These are phyloP conservation scores for Aspergillus mulundensis DNA, from an alignment of 495 filamentous ascomycete genomes.

Conservation along the genomic window DNA sequence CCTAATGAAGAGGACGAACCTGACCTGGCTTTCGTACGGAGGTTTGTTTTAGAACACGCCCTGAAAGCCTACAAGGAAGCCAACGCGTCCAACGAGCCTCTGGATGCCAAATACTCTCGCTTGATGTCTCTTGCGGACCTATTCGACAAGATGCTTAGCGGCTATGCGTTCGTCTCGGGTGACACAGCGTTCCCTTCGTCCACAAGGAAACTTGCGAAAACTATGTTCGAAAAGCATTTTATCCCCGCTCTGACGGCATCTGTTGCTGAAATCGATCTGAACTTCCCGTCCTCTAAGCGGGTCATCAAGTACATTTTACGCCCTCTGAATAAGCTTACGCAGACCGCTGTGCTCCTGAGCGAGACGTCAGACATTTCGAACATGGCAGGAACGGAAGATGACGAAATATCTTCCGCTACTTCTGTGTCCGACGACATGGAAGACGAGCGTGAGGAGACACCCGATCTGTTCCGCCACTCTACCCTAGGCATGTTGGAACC, in stretches of 20 bases:
- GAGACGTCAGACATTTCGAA: conserved; percentile 68
- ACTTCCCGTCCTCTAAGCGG: conserved; percentile 86
- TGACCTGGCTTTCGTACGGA: conserved; percentile 85
- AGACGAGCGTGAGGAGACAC: conserved; percentile 90
- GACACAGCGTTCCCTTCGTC: conserved; percentile 45
- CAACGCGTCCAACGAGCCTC: conserved; percentile 66
- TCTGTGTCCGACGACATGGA: conserved; percentile 86
- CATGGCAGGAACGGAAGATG: conserved; percentile 68
- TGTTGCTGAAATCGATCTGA: conserved; percentile 92
- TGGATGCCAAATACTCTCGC: conserved; percentile 83
- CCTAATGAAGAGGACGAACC: conserved; percentile 72
- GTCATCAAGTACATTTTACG: conserved; percentile 94
- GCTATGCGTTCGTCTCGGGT: conserved; percentile 57
- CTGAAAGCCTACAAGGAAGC: conserved; percentile 91
- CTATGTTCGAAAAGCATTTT: conserved; percentile 99
- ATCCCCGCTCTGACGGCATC: conserved; percentile 83
- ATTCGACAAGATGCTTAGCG: conserved; percentile 87
- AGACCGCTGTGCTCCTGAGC: conserved; percentile 80
- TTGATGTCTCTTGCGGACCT: conserved; percentile 83
- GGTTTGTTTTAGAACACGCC: conserved; percentile 91
- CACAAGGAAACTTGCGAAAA: conserved; percentile 70
- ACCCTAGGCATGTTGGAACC: conserved; percentile 93
- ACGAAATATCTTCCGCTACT: conserved; percentile 85
- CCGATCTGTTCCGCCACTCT: conserved; percentile 94
- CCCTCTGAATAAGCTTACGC: conserved; percentile 79